phyloP scores from a whole-genome alignment of 768 basidiomycete species.

The Lepiota brunneoincarnata region DNA sequence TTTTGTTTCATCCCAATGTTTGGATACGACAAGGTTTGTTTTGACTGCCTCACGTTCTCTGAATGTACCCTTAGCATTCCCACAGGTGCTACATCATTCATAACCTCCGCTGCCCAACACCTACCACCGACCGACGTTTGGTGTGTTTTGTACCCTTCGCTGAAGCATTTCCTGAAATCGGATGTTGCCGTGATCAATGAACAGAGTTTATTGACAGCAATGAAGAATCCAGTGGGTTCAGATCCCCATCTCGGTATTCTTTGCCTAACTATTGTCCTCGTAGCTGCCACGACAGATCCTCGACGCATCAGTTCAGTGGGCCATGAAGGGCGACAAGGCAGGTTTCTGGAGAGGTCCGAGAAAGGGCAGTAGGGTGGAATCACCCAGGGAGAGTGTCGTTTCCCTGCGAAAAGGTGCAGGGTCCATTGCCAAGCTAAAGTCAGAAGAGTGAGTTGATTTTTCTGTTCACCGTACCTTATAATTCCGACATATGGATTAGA shows the following conservation, averaged over 20 bases:
- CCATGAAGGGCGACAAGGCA: slow-evolving; percentile 77
- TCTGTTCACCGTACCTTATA: not conserved
- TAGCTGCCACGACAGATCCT: slow-evolving; percentile 67
- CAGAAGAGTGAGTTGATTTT: slow-evolving; percentile 72
- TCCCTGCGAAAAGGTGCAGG: slow-evolving; percentile 52
- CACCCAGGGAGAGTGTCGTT: slow-evolving; percentile 69
- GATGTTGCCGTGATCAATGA: slow-evolving; percentile 79
- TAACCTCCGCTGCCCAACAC: slow-evolving; percentile 80
- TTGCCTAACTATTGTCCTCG: slow-evolving; percentile 26
- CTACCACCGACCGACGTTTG: slow-evolving; percentile 88
- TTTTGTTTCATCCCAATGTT: slow-evolving; percentile 91
- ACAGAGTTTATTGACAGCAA: slow-evolving; percentile 64
- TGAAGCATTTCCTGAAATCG: slow-evolving; percentile 81
- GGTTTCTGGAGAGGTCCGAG: slow-evolving; percentile 72
- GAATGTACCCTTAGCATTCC: not conserved
- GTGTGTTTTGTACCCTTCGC: slow-evolving; percentile 94
- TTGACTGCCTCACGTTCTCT: not conserved
- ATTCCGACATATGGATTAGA: slow-evolving; percentile 33
- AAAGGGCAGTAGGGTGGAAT: slow-evolving; percentile 52
- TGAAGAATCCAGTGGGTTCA: slow-evolving; percentile 73
- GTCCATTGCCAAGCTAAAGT: slow-evolving; percentile 49
- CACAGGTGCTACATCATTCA: slow-evolving; percentile 81
- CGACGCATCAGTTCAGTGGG: slow-evolving; percentile 86
- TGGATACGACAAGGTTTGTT: slow-evolving; percentile 92
- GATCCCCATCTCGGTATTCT: not conserved